These are phyloP conservation scores for Dendrobium chrysotoxum DNA, from an alignment of 106 monocot genomes.

Conservation along the genomic window DNA sequence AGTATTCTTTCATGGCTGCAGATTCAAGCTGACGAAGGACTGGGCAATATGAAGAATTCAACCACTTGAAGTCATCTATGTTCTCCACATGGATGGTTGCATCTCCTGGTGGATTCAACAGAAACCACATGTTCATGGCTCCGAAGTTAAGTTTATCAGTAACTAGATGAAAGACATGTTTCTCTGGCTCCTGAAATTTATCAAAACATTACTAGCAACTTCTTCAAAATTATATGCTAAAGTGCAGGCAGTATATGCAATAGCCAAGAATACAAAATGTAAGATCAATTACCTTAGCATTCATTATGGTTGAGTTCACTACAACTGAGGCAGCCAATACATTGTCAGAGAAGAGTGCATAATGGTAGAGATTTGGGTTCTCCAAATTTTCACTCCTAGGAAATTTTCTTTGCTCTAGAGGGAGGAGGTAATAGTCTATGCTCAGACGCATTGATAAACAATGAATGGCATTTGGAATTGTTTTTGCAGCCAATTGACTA, in stretches of 20 bases:
- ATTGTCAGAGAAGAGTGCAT: conserved; percentile 82
- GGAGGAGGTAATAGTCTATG: conserved; percentile 65
- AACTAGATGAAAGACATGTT: conserved; percentile 77
- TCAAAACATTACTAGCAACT: not conserved
- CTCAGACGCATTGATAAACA: conserved; percentile 71
- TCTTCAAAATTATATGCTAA: not conserved
- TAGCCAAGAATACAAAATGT: not conserved
- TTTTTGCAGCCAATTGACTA: conserved; percentile 76
- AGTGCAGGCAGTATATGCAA: not conserved
- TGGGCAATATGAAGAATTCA: conserved; percentile 77
- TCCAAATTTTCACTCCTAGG: conserved; percentile 62
- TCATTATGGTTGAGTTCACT: conserved; percentile 78
- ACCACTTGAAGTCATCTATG: conserved; percentile 74
- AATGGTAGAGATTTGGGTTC: conserved; percentile 60
- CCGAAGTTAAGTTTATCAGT: conserved; percentile 83
- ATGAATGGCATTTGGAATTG: conserved; percentile 72
- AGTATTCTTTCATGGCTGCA: conserved; percentile 74
- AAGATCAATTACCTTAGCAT: conserved; percentile 48
- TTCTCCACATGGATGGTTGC: conserved; percentile 80
- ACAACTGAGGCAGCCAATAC: conserved; percentile 79
- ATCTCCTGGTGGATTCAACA: conserved; percentile 67
- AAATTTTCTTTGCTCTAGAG: conserved; percentile 58
- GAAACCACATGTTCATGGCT: conserved; percentile 88
- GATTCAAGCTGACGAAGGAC: conserved; percentile 71
- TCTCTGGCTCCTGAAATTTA: conserved; percentile 64